Base-by-base conservation (phyloP, 257 asterid species). In the Ajuga chamaepitys region DNA sequence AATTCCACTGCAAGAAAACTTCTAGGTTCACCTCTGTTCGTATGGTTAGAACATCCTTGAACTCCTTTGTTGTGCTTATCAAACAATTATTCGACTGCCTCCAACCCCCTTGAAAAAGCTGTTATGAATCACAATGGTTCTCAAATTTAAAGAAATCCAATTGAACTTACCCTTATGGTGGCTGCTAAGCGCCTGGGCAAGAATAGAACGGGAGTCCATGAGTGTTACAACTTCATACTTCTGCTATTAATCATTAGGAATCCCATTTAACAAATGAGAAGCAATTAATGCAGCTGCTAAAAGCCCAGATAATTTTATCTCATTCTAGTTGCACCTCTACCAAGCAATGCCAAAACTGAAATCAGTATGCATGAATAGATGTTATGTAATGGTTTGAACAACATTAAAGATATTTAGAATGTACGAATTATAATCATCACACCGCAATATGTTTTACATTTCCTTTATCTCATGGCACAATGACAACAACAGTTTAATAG, bases 61-160 rank as follows among this genome's bases (percentile, higher is more conserved):
- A 84, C 77, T 88, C 95, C 78, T 88, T 81, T 11, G 95, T 86
- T 70, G 95, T 42, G 64, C 80, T 75, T 93, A 86, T 84, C 80
- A 88, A 78, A 64, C 87, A 85, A 67, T 77, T 82, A 76, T 86
- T 88, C 77, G 86, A 74, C n/a, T n/a, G n/a, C n/a, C n/a, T n/a
- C n/a, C n/a, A n/a, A n/a, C n/a, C n/a, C n/a, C n/a, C n/a, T n/a
- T n/a, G n/a, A n/a, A n/a, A n/a, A n/a, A n/a, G n/a, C n/a, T n/a
- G 25, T 66, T 37, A 58, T 54, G n/a, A n/a, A n/a, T n/a, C n/a
- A n/a, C n/a, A n/a, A n/a, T n/a, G n/a, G n/a, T n/a, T n/a, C n/a
- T n/a, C 34, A 18, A 18, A 24, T 40, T 56, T 28, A 48, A 48
- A 53, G 20, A 47, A 67, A 61, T 37, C 1, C 18, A 51, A 56